A percentile compares a stretch with the other conserved stretches of the same genome.
phyloP scores from a whole-genome alignment of 2,329 filamentous ascomycete genomes.

The Waltergamsia citrina region DNA sequence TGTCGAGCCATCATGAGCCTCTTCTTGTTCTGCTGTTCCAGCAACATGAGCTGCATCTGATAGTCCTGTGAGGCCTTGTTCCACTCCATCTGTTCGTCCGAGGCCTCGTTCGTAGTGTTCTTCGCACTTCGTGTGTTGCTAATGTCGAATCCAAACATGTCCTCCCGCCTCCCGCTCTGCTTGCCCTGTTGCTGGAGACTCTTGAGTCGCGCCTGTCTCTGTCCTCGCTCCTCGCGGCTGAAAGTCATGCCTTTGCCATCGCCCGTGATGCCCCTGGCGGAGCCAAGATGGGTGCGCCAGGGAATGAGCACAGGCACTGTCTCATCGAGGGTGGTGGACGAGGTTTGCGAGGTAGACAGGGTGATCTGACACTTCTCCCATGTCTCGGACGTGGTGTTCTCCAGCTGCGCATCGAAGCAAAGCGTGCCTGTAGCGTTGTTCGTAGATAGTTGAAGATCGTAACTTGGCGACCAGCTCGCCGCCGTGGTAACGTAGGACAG shows the following conservation, averaged over 20 bases:
- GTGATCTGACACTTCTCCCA: constrained; percentile 52
- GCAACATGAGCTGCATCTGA: constrained; percentile 71
- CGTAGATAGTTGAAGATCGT: constrained; percentile 53
- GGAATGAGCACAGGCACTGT: constrained; percentile 41
- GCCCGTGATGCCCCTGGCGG: neutral
- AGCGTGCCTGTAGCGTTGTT: constrained; percentile 40
- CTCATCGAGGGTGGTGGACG: constrained; percentile 45
- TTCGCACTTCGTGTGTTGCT: no score
- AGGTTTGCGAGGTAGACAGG: constrained; percentile 54
- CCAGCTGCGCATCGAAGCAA: constrained; percentile 53
- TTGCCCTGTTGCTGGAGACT: no score
- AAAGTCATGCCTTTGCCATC: no score
- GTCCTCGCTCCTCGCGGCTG: no score
- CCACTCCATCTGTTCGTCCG: constrained; percentile 2
- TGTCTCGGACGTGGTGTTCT: constrained; percentile 53
- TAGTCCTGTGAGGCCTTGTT: constrained; percentile 72
- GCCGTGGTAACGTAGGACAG: constrained; percentile 50
- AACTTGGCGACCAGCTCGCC: constrained; percentile 51
- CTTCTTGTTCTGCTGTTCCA: constrained; percentile 78
- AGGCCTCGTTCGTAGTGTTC: neutral
- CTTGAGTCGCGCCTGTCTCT: no score
- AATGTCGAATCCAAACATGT: no score
- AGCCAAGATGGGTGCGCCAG: constrained; percentile 45
- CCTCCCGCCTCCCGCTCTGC: no score
- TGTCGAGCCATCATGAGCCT: constrained; percentile 65